Conservation (phyloP, 2,329 filamentous ascomycete species). For the Pseudocercospora fuligena region DNA sequence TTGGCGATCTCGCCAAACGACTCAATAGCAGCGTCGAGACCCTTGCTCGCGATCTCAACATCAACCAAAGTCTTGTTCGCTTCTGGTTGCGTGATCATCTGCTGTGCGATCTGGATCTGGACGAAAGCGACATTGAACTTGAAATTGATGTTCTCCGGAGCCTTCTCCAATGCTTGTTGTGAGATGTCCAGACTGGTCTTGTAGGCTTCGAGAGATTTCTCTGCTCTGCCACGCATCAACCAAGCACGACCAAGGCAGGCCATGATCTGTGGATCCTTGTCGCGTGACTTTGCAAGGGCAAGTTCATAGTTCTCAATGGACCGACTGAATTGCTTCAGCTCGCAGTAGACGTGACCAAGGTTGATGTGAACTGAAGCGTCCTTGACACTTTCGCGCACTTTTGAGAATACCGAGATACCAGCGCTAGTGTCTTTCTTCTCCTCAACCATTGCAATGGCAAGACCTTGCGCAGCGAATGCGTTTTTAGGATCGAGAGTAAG, state of each 20-base stretch:
- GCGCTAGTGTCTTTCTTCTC: slow-evolving; percentile 87
- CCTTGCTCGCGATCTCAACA: slow-evolving; percentile 77
- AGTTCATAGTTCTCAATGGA: slow-evolving; percentile 93
- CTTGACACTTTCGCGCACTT: slow-evolving; percentile 86
- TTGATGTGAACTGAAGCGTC: slow-evolving; percentile 88
- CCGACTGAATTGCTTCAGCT: slow-evolving; percentile 86
- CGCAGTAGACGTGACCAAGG: slow-evolving; percentile 88
- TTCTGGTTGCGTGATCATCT: slow-evolving; percentile 76
- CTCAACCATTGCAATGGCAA: slow-evolving; percentile 91
- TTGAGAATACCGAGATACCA: slow-evolving; percentile 85
- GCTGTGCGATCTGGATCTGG: slow-evolving; percentile 88
- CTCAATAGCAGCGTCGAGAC: slow-evolving; percentile 84
- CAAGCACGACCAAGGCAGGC: slow-evolving; percentile 87
- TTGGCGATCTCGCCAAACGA: slow-evolving; percentile 64
- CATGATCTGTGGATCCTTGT: slow-evolving; percentile 72
- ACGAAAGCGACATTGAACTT: slow-evolving; percentile 99
- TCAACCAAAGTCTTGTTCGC: slow-evolving; percentile 77
- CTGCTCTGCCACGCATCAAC: slow-evolving; percentile 77
- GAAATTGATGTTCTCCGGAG: slow-evolving; percentile 79
- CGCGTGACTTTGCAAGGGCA: slow-evolving; percentile 77
- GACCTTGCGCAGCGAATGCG: slow-evolving; percentile 92
- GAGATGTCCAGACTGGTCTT: slow-evolving; percentile 69
- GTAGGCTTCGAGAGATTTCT: slow-evolving; percentile 65
- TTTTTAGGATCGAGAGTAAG: slow-evolving; percentile 93
- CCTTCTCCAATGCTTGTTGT: slow-evolving; percentile 72